Percentiles rank a stretch among this genome's conserved stretches.
Evolutionary conservation across 2,329 filamentous ascomycete genomes (phyloP).

Genomic region (Penicillium capsulatum): DNA sequence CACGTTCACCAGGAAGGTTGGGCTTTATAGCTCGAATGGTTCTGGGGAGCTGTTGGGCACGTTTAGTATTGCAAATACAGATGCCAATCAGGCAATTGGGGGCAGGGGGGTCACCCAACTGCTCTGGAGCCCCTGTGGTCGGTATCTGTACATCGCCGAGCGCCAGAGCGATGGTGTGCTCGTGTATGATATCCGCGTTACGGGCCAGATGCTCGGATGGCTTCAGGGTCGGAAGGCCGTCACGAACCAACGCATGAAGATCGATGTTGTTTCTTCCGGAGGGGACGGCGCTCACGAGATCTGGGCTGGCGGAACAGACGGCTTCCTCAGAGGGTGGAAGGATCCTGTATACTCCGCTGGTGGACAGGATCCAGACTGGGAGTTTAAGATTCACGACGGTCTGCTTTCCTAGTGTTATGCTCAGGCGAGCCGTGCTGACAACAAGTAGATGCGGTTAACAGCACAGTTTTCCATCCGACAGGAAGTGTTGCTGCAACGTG

Average conservation of each 20-base stretch:
- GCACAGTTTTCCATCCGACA: slow-evolving; percentile 45
- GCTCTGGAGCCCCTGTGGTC: slow-evolving; percentile 55
- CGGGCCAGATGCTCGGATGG: slow-evolving; percentile 49
- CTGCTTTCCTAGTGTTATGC: slow-evolving; percentile 3
- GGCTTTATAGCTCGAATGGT: slow-evolving; percentile 51
- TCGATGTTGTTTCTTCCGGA: slow-evolving; percentile 46
- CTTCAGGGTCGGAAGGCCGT: slow-evolving; percentile 44
- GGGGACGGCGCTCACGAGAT: slow-evolving; percentile 47
- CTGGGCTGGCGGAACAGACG: slow-evolving; percentile 59
- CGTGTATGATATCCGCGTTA: slow-evolving; percentile 58
- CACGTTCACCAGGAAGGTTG: slow-evolving; percentile 54
- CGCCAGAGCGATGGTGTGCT: slow-evolving; percentile 53
- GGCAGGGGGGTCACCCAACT: slow-evolving; percentile 55
- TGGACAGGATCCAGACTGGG: slow-evolving; percentile 40
- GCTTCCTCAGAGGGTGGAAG: slow-evolving; percentile 50
- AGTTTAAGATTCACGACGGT: slow-evolving; percentile 47
- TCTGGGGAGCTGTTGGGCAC: slow-evolving; percentile 49
- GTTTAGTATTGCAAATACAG: slow-evolving; percentile 46
- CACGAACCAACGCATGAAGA: slow-evolving; percentile 55
- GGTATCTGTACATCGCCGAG: slow-evolving; percentile 57
- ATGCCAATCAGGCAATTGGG: slow-evolving; percentile 37
- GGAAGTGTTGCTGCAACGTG: slow-evolving; percentile 49
- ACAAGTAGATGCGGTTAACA: slow-evolving; percentile 43
- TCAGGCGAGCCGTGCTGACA: slow-evolving; percentile 13
- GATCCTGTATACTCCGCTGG: slow-evolving; percentile 43